Base-by-base conservation (phyloP, 345 rosid species). In the Geranium brycei region DNA sequence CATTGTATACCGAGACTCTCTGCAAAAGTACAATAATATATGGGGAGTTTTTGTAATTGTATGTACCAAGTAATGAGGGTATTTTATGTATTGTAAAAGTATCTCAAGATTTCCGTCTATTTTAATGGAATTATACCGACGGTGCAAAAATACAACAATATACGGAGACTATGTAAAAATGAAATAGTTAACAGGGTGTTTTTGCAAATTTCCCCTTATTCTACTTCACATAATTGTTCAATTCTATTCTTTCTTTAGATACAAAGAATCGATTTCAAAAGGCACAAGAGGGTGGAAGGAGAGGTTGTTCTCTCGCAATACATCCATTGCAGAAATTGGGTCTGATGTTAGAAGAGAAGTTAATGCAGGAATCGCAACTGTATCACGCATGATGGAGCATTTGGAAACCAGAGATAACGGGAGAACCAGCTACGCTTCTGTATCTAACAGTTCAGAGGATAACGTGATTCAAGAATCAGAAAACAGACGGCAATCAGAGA, bases 201-300 rank as follows among this genome's bases (percentile, higher is more conserved):
- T 14, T 47, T 19, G 19, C 58, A 64, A 64, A 19, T 1, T 51
- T 17, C 19, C n/a, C 13, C 53, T 51, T 13, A 6, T 17, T 31
- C 17, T 19, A n/a, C 47, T 0, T 18, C 13, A 17, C 17, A 5
- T 14, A 57, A 57, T 58, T 58, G 19, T 13, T 4, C 4, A 56
- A 5, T 57, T 57, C 5, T 57, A 15, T 4, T 58, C 1, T 5
- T 4, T 17, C 60, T 51, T 63, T 61, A 87, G 92, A 69, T 86
- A 84, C 66, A 84, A 78, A 67, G 92, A 86, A 55, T 80, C 89
- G 0, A 73, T 84, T 64, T 79, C 89, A 31, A 84, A 71, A 79
- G 80, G 85, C 69, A 82, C 87, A n/a, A 79, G 82, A 71, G 86
- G 86, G 68, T 85, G 89, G 93, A 84, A 73, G 62, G 93, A 84